Evolutionary conservation across 2,329 filamentous ascomycete genomes (phyloP).

Genomic region (Falciphora oryzae): DNA sequence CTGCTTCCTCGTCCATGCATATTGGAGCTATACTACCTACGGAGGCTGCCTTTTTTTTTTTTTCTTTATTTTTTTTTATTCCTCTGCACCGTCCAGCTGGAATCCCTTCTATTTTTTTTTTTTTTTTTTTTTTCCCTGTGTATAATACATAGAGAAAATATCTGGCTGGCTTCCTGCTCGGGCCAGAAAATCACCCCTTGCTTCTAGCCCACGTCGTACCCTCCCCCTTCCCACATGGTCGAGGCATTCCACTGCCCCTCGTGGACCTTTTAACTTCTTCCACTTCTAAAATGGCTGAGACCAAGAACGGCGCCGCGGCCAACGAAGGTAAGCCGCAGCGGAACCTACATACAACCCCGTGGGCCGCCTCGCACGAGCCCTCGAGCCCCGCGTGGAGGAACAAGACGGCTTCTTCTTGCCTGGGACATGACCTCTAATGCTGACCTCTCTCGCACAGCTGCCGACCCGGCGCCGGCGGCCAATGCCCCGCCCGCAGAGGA

Average conservation of each 20-base stretch:
- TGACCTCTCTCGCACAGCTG: slow-evolving; percentile 1
- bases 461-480: slow-evolving; percentile 10
- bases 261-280: background rate
- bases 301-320: slow-evolving; percentile 6
- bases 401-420: background rate
- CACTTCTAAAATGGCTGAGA: slow-evolving; percentile 8
- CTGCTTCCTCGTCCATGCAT: background rate
- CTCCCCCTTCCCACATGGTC: background rate
- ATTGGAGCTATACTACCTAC: background rate
- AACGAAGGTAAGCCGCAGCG: slow-evolving; percentile 3
- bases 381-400: background rate
- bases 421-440: background rate
- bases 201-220: background rate
- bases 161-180: background rate
- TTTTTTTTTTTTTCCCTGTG: background rate
- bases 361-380: background rate
- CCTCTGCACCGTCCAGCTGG: background rate
- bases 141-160: background rate
- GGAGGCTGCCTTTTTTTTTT: background rate
- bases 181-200: background rate
- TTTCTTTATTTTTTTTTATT: no score
- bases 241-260: background rate
- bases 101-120: no score
- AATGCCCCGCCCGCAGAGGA: slow-evolving; percentile 14
- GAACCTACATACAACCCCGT: background rate